Conservation (phyloP, 495 filamentous ascomycete species). For the Zalerion maritima region DNA sequence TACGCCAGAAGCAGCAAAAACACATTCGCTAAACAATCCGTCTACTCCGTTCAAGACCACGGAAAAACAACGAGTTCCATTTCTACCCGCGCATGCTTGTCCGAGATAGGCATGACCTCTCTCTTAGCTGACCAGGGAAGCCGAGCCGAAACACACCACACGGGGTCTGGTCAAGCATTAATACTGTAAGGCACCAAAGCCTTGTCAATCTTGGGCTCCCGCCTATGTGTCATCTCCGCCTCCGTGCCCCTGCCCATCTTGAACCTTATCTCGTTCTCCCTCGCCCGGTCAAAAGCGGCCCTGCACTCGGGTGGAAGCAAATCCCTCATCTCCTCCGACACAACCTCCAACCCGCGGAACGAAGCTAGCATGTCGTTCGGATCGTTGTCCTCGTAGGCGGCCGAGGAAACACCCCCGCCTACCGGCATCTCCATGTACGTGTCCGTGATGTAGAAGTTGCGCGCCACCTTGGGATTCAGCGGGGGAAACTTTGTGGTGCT, state of each 20-base stretch:
- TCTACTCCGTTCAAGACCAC: too few relatives aligned
- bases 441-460: constrained; percentile 66
- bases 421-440: constrained; percentile 49
- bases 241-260: constrained; percentile 58
- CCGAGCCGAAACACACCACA: too few relatives aligned
- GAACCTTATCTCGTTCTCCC: constrained; percentile 51
- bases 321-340: constrained; percentile 51
- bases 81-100: too few relatives aligned
- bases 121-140: too few relatives aligned
- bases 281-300: constrained; percentile 48
- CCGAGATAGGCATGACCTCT: too few relatives aligned
- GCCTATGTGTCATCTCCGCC: constrained; percentile 26
- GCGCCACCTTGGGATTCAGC: constrained; percentile 47
- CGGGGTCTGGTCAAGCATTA: too few relatives aligned
- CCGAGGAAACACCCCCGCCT: constrained; percentile 20
- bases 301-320: constrained; percentile 60
- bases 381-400: constrained; percentile 28
- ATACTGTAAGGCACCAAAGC: constrained; percentile 36
- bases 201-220: constrained; percentile 37
- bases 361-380: constrained; percentile 32
- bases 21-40: too few relatives aligned
- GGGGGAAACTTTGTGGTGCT: constrained; percentile 40
- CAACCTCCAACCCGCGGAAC: constrained; percentile 48
- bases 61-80: too few relatives aligned
- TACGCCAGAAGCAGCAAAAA: too few relatives aligned